Percentiles rank a stretch among this genome's conserved stretches.
These are phyloP conservation scores for Actinomortierella ambigua DNA, from an alignment of 371 early-diverging fungal genomes.

Conservation along the genomic window DNA sequence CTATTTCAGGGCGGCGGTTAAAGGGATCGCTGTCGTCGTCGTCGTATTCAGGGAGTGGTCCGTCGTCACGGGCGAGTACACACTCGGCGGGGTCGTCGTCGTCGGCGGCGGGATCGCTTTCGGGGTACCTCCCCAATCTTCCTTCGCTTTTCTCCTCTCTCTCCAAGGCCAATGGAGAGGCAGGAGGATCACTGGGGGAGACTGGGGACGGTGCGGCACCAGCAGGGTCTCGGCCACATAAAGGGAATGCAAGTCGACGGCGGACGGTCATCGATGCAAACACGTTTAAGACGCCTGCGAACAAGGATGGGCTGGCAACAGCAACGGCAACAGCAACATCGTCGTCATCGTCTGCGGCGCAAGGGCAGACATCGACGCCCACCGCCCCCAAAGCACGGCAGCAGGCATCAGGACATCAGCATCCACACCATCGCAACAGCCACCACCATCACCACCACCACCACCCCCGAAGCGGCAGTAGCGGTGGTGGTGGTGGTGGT, in stretches of 20 bases:
- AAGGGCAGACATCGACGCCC: not conserved
- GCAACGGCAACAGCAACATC: not conserved
- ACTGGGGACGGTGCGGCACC: not conserved
- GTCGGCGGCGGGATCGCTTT: conserved; percentile 7
- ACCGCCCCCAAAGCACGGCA: not conserved
- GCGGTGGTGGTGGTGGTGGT: too few species aligned
- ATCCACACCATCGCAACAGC: not conserved
- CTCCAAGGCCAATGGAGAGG: conserved; percentile 2
- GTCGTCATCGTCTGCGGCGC: not conserved
- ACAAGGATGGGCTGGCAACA: not conserved
- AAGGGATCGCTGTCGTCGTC: too few species aligned
- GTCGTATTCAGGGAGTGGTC: not conserved
- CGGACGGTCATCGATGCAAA: conserved; percentile 17
- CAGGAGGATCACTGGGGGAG: not conserved
- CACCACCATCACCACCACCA: not conserved
- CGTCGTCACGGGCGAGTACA: conserved; percentile 3
- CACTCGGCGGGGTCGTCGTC: conserved; percentile 3
- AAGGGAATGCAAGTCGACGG: conserved; percentile 7
- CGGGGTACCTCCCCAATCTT: not conserved
- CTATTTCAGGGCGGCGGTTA: too few species aligned
- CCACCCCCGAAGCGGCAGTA: too few species aligned
- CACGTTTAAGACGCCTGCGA: conserved; percentile 26
- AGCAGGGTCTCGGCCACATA: not conserved
- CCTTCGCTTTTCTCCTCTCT: conserved; percentile 11
- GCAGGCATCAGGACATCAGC: not conserved